Evolutionary conservation across 108 stramenopile species (phyloP).

Genomic region (Heterococcus sp.): DNA sequence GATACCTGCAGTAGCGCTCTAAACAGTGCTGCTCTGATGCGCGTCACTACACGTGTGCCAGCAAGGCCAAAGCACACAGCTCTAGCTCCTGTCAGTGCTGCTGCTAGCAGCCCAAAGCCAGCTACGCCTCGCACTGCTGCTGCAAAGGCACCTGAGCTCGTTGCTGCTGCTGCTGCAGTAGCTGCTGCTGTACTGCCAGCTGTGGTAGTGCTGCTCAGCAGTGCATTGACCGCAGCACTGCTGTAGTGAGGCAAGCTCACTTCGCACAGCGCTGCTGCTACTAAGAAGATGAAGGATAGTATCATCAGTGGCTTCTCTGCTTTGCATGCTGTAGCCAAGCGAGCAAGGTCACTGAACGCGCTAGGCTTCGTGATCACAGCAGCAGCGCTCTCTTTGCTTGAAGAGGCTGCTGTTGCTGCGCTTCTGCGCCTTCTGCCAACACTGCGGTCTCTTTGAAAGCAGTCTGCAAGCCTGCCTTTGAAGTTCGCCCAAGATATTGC

Average conservation of each 20-base stretch:
- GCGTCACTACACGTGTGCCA: neutral
- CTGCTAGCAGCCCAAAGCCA: neutral
- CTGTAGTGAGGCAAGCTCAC: neutral
- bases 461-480: neutral
- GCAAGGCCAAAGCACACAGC: neutral
- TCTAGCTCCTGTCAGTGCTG: neutral
- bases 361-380: no score
- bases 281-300: neutral
- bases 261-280: neutral
- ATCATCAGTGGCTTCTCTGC: neutral
- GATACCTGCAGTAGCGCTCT: neutral
- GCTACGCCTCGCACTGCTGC: neutral
- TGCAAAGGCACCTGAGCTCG: neutral
- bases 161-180: neutral
- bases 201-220: neutral
- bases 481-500: neutral
- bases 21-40: neutral
- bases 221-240: neutral
- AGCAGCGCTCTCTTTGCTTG: neutral
- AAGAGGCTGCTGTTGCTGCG: neutral
- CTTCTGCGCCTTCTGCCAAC: neutral
- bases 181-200: neutral
- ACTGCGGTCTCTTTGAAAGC: neutral
- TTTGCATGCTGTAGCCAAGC: neutral
- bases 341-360: neutral